Percentiles rank a stretch among this genome's conserved stretches.
These are phyloP conservation scores for Phytophthora tentaculata DNA, from an alignment of 352 stramenopile genomes.

Conservation along the genomic window DNA sequence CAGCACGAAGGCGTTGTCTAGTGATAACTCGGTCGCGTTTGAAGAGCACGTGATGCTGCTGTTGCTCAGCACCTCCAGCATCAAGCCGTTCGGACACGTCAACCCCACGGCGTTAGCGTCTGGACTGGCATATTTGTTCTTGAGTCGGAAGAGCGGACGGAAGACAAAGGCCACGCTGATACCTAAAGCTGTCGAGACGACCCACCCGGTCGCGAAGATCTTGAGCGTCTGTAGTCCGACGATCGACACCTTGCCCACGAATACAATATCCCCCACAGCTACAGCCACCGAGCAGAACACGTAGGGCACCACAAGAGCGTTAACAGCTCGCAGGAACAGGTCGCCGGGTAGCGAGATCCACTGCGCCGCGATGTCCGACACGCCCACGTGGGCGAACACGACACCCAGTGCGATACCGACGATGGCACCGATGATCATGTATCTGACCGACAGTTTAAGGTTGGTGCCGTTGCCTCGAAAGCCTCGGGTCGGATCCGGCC, in stretches of 20 bases:
- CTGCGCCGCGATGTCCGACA: conserved; percentile 47
- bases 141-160: conserved; percentile 57
- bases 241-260: conserved; percentile 74
- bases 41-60: conserved; percentile 37
- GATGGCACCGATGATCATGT: conserved; percentile 59
- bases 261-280: conserved; percentile 77
- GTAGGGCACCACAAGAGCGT: conserved; percentile 80
- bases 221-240: conserved; percentile 69
- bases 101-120: conserved; percentile 52
- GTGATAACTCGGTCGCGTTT: conserved; percentile 28
- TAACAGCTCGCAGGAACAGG: conserved; percentile 78
- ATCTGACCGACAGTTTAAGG: conserved; percentile 55
- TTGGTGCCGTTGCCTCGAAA: conserved; percentile 51
- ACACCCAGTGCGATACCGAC: conserved; percentile 62
- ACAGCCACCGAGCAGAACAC: conserved; percentile 85
- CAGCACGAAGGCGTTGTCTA: conserved; percentile 48
- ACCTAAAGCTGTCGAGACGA: conserved; percentile 54
- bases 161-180: conserved; percentile 66
- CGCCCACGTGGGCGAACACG: conserved; percentile 45
- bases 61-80: conserved; percentile 41
- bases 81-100: conserved; percentile 51
- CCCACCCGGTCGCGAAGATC: conserved; percentile 66
- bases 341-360: conserved; percentile 79
- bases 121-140: conserved; percentile 19
- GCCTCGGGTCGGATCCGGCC: conserved; percentile 31